A percentile compares a stretch with the other conserved stretches of the same genome.
phyloP scores from a whole-genome alignment of 164 flowering plant species.

The Buxus sempervirens region DNA sequence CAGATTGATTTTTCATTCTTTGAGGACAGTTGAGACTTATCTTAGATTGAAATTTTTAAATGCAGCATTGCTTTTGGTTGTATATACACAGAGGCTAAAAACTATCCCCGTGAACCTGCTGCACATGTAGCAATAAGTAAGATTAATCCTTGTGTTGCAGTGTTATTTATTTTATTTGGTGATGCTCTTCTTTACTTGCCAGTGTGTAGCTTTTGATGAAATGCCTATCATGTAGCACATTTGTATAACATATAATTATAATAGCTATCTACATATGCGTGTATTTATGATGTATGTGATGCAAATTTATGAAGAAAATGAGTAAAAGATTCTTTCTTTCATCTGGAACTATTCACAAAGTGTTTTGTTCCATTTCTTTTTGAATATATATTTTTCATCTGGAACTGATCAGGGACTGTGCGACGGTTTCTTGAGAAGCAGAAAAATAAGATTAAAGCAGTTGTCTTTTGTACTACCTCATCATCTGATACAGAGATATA shows the following conservation, averaged over 20 bases:
- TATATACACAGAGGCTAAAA: slow-evolving; percentile 92
- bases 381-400: background rate
- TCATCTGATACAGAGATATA: slow-evolving; percentile 93
- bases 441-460: slow-evolving; percentile 71
- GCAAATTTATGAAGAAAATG: no score
- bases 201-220: no score
- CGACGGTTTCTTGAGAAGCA: slow-evolving; percentile 94
- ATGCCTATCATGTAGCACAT: no score
- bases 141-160: slow-evolving; percentile 25
- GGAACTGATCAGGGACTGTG: slow-evolving; percentile 65
- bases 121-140: slow-evolving; percentile 99
- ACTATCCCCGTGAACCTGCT: slow-evolving; percentile 99
- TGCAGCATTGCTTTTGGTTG: no score
- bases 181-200: background rate
- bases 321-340: background rate
- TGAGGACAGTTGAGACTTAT: no score
- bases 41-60: no score
- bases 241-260: no score
- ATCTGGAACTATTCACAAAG: slow-evolving; percentile 6
- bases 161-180: slow-evolving; percentile 1
- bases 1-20: no score
- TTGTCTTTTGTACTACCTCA: slow-evolving; percentile 87
- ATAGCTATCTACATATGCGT: no score
- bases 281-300: background rate
- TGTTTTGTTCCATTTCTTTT: background rate